Base-by-base conservation (phyloP, 768 basidiomycete genomes). In the Lactarius akahatsu region DNA sequence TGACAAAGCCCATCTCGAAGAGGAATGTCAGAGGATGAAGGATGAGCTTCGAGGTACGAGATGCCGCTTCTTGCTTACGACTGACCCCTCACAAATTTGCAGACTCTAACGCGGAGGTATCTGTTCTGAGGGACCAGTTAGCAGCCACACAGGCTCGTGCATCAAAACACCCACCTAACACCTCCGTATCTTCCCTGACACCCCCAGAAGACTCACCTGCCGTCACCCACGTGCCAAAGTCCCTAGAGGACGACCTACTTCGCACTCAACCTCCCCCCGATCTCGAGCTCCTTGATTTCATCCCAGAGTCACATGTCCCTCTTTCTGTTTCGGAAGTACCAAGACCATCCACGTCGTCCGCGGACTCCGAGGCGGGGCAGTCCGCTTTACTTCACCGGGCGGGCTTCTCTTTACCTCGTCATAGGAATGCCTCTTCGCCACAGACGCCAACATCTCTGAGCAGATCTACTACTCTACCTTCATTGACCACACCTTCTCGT, bases 31-130 rank as follows among this genome's bases (percentile, higher is more conserved):
- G 76, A 85, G 97, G 55, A 75, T 96, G 66, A 94, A 87, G 75
- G 97, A 98, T 73, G 96, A 98, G 74, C 78, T 98, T 50, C 81
- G 95, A 86, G 96, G 96, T 92, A 70, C 67, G 80, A 69, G 71
- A 58, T 38, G 61, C 41, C 56, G 62, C 32, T 65, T 60, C 47
- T 68, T 26, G 36, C 45, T 47, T 11, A 43, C 43, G 36, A 32
- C 57, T 32, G 41, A 50, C 26, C n/a, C 61, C 67, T 74, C 57
- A 64, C 56, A 57, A 38, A 34, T 66, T 43, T 55, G 56, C 71
- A 96, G 95, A 96, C 79, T 86, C 92, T 62, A 90, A 87, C 68
- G 88, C 87, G 59, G 95, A 97, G 76, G 84, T 94, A 32, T 84
- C 86, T 23, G 91, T 95, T 61, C 80, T 96, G 64, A 89, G 85